Percentiles rank a stretch among this genome's conserved stretches.
Evolutionary conservation across 345 rosid species (phyloP).

Genomic region (Orychophragmus violaceus): DNA sequence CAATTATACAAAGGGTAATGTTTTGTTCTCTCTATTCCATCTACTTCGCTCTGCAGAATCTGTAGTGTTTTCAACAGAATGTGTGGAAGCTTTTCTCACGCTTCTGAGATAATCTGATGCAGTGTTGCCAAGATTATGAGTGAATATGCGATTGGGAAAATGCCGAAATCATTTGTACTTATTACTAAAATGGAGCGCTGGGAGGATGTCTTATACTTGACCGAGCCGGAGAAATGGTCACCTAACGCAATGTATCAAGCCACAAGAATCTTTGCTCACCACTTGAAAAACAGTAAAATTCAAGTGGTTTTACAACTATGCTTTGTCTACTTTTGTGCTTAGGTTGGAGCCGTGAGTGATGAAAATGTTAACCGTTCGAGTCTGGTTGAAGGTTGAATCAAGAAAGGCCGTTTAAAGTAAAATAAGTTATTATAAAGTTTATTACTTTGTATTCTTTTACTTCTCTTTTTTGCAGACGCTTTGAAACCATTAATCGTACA

Average conservation of each 20-base stretch:
- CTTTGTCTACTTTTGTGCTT: too few species aligned
- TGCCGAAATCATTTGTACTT: slow-evolving; percentile 80
- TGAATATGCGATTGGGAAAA: slow-evolving; percentile 76
- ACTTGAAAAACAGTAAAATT: slow-evolving; percentile 61
- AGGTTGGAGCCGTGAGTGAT: too few species aligned
- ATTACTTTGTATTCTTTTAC: too few species aligned
- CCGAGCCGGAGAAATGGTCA: slow-evolving; percentile 95
- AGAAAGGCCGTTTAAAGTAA: too few species aligned
- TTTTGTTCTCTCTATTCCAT: not conserved
- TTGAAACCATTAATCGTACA: too few species aligned
- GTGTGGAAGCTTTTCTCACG: not conserved
- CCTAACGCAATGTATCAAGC: slow-evolving; percentile 90
- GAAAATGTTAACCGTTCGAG: too few species aligned
- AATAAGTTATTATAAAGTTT: too few species aligned
- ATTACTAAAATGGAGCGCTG: slow-evolving; percentile 67
- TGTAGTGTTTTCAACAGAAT: not conserved
- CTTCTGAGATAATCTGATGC: slow-evolving; percentile 9
- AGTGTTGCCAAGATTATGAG: slow-evolving; percentile 74
- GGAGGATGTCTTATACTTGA: slow-evolving; percentile 84
- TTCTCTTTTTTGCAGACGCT: too few species aligned
- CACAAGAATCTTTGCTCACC: slow-evolving; percentile 77
- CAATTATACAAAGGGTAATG: slow-evolving; percentile 74
- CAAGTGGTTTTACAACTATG: slow-evolving; percentile 69
- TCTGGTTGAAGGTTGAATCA: too few species aligned
- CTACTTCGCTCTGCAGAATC: not conserved